phyloP scores from a whole-genome alignment of 495 filamentous ascomycete genomes.

The Penicillium bialowiezense region DNA sequence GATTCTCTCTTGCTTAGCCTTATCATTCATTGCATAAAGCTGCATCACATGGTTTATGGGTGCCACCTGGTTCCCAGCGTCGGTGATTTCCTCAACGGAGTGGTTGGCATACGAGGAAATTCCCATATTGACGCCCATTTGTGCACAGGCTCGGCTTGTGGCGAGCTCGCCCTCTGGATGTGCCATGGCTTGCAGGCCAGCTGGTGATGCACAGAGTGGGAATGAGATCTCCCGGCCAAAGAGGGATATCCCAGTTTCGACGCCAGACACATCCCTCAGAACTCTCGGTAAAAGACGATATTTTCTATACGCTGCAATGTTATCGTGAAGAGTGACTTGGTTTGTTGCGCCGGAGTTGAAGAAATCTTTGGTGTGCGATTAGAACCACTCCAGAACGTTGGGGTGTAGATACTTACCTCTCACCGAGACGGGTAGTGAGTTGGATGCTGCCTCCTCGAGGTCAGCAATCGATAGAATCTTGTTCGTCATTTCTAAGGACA shows the following conservation, averaged over 20 bases:
- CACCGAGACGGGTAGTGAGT: conserved; percentile 5
- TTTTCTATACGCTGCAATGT: conserved; percentile 38
- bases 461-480: conserved; percentile 21
- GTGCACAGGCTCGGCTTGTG: conserved; percentile 55
- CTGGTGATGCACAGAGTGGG: conserved; percentile 53
- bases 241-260: conserved; percentile 40
- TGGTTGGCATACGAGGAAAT: conserved; percentile 55
- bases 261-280: conserved; percentile 46
- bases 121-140: conserved; percentile 43
- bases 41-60: conserved; percentile 59
- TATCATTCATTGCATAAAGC: conserved; percentile 69
- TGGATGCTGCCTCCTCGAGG: conserved; percentile 16
- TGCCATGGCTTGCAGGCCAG: conserved; percentile 61
- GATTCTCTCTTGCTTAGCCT: conserved; percentile 53
- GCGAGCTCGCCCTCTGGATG: conserved; percentile 67
- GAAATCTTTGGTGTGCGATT: conserved; percentile 31
- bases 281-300: conserved; percentile 51
- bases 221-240: conserved; percentile 37
- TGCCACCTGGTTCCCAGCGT: conserved; percentile 33
- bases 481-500: background rate
- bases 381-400: background rate
- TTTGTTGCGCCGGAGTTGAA: conserved; percentile 47
- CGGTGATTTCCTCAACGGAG: conserved; percentile 53
- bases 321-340: conserved; percentile 45
- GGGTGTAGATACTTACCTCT: conserved; percentile 10